Conservation (phyloP, 2,329 filamentous ascomycete genomes). For the Periconia sp. region DNA sequence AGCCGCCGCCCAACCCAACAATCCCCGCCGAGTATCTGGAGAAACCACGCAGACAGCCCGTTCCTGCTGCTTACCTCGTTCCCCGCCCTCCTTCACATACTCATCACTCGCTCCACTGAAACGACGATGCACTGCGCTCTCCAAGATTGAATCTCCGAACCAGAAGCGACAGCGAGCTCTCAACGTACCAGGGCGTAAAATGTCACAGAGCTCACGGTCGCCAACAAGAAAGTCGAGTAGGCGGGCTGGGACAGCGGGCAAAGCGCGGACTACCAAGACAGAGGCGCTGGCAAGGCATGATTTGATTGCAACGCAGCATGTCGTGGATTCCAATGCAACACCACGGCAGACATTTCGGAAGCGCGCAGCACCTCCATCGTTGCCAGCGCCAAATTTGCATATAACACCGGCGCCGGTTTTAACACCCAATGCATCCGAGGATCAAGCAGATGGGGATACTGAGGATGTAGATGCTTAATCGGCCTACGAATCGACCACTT, state of each 20-base stretch:
- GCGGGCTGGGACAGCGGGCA: conserved; percentile 7
- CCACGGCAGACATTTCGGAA: conserved; percentile 10
- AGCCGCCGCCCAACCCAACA: conserved; percentile 15
- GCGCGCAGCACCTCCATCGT: conserved; percentile 8
- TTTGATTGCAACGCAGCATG: conserved; percentile 12
- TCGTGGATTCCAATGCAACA: conserved; percentile 1
- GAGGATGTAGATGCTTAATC: conserved; percentile 13
- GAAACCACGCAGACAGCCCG: conserved; percentile 16
- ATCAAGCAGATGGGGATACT: conserved; percentile 9
- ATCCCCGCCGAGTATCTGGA: conserved; percentile 17
- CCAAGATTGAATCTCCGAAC: conserved; percentile 15
- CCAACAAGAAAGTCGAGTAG: conserved; percentile 18
- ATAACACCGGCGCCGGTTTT: conserved; percentile 9
- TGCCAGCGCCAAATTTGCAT: conserved; percentile 12
- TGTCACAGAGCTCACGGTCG: conserved; percentile 14
- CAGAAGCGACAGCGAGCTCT: conserved; percentile 18
- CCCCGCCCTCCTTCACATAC: conserved; percentile 10
- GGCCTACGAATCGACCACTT: conserved; percentile 15
- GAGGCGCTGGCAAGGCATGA: conserved; percentile 9
- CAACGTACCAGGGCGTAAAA: conserved; percentile 9
- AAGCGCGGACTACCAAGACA: conserved; percentile 5
- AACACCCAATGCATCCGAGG: conserved; percentile 13
- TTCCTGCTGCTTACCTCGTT: conserved; percentile 8
- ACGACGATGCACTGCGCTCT: conserved; percentile 15
- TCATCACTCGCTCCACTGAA: conserved; percentile 12